Base-by-base conservation (phyloP, 2,329 filamentous ascomycete species). In the Lachnellula subtilissima region DNA sequence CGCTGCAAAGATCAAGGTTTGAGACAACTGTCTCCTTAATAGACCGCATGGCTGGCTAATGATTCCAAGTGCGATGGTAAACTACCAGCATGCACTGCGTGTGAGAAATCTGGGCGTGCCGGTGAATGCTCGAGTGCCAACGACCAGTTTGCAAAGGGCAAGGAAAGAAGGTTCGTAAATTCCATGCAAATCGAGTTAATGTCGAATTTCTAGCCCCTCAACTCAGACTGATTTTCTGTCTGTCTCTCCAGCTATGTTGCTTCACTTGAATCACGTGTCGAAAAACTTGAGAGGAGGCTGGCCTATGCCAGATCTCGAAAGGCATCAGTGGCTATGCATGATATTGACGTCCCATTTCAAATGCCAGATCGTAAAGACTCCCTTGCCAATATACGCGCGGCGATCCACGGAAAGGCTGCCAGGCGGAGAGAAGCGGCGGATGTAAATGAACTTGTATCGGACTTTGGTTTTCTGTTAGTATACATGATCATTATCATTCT, bases 101-200 rank as follows among this genome's bases (percentile, higher is more conserved):
- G 94, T 70, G 93, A 97, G 73, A 92, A 91, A 73, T 90, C 91
- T 14, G 91, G 92, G 32, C 87, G 91, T 59, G 85, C 89, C 54
- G 86, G 80, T 58, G 91, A 95, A 70, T 99, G 94, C 71, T 96
- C 91, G 6, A 91, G 91, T 54, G 92, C 91, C 7, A 97, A 95
- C 67, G 93, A 97, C 69, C 91, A 97, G 71, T 97, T 97, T 73
- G 92, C 93, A 0, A 82, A 91, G 60, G 94, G 94, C 59, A 97
- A 97, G 72, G 94, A 97, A 70, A 81, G 93, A 67, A 97, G 92
- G 85, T 85, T 64, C 56, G 73, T 65, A 35, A 14, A 43, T 11
- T 2, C n/a, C 8, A 17, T 17, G 4, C n/a, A 11, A 54, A 42
- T 5, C 19, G 8, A 22, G 17, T 22, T 35, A 25, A 32, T 11